Base-by-base conservation (phyloP, 306 rosid genomes). In the Begonia loranthoides region DNA sequence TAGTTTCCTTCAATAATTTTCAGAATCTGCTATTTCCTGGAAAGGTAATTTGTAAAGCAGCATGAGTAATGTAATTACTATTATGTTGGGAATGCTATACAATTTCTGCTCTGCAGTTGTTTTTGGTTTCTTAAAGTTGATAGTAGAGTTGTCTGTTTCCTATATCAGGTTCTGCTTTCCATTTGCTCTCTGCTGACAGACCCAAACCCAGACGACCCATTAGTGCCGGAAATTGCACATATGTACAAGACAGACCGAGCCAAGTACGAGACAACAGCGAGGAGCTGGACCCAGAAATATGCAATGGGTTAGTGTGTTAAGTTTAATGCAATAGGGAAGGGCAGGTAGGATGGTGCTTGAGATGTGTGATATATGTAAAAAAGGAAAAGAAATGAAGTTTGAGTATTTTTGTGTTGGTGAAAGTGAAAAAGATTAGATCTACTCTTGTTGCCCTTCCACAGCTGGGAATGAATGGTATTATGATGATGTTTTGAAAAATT, bases 251-350 rank as follows among this genome's bases (percentile, higher is more conserved):
- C 79, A 50, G 87, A 85, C 73, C 57, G 75, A 59, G 64, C 82
- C 59, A 85, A 81, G 80, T 79, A 85, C n/a, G 95, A 85, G 82
- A 79, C 92, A 4, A 81, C 95, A 13, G 82, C 95, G 21, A 67
- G 92, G 87, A 85, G 87, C 92, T 85, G 92, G 82, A 85, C 84
- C 66, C 84, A 81, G 78, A 85, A 85, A 73, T 85, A 85, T 61
- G 95, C 95, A 11, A 85, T 85, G 95, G 92, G 92, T 63, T 85
- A 76, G 70, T 33, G 33, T 59, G 69, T 70, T 65, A 43, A 66
- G 60, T 16, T n/a, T 49, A 17, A 43, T 28, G 36, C 36, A 28
- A 28, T 28, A 7, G 36, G 64, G 28, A 55, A 59, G 58, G 61
- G 67, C 72, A 45, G 56, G 54, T 60, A 58, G 63, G 67, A 34